These are phyloP conservation scores for Centella asiatica DNA, from an alignment of 129 eudicot species.

Conservation along the genomic window DNA sequence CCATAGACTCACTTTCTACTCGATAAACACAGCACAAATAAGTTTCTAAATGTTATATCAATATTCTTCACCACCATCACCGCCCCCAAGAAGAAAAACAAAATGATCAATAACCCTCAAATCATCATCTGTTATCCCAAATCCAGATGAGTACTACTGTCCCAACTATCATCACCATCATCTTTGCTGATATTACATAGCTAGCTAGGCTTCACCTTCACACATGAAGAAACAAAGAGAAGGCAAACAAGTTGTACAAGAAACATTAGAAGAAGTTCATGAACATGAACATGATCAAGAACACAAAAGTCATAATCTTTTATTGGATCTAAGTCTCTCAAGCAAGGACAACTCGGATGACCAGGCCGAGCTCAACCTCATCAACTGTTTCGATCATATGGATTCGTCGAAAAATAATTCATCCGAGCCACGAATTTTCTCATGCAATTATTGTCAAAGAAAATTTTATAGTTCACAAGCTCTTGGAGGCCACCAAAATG, in stretches of 20 bases:
- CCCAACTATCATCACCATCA: background rate
- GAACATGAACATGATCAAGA: conserved; percentile 6
- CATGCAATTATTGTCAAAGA: conserved; percentile 68
- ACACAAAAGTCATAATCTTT: conserved; percentile 4
- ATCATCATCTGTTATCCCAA: no score
- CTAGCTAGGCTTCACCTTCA: background rate
- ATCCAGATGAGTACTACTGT: conserved; percentile 1
- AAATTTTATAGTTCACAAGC: conserved; percentile 79
- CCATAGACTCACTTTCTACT: no score
- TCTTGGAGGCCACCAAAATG: conserved; percentile 90
- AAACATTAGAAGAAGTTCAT: conserved; percentile 1
- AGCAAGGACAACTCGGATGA: conserved; percentile 14
- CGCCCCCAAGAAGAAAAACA: no score
- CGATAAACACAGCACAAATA: background rate
- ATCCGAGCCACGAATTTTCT: conserved; percentile 36
- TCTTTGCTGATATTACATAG: background rate
- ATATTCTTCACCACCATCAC: no score
- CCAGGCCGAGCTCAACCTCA: conserved; percentile 13
- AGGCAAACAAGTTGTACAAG: conserved; percentile 8
- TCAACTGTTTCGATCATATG: conserved; percentile 7
- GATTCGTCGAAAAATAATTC: background rate
- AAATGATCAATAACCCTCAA: no score
- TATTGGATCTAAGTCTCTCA: conserved; percentile 41
- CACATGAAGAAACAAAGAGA: conserved; percentile 15
- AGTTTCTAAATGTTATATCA: no score